Evolutionary conservation across 2,329 filamentous ascomycete species (phyloP), one percentile per base, ranked within the genome.

Genomic region (Trichoderma koningiopsis): DNA sequence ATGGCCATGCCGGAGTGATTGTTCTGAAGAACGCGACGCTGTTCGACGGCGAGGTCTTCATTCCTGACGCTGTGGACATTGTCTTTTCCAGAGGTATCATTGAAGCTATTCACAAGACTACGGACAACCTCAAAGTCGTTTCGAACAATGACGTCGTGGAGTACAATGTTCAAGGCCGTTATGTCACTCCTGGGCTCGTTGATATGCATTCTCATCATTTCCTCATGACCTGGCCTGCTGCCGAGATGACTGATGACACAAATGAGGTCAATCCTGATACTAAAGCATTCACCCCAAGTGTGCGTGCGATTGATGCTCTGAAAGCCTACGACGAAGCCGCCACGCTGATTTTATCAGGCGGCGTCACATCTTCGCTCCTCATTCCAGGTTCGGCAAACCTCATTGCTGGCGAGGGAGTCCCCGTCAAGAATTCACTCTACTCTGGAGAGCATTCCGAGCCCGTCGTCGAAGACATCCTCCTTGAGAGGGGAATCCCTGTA

Each of bases 141-240:
- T 52, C 11, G 13, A 33, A 68, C 22, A 73, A 70, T n/a, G 72
- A 69, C 13, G 55, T 71, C 40, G 76, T 76, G 24, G 63, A 67
- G 14, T 73, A 76, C 37, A 70, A 82, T 52, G 66, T 83, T 40
- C 71, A 74, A 35, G 81, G 82, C 6, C 76, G 77, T 60, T 79
- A 78, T 71, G 79, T 83, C 31, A 83, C 81, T 0, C 82, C 82
- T 0, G 82, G 82, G 1, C 72, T 84, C 5, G 78, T 84, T 1
- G 82, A 84, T 71, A 80, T 83, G 78, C 82, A 84, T 72, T 83
- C 81, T 2, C 82, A 84, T 72, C 80, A 82, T 70, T 73, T 79
- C 27, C 58, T 77, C 1, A 68, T 70, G 10, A 43, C 74, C 22
- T 83, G 79, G 79, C 82, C 82, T 0, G 43, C 69, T 16, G 68